These are phyloP conservation scores for Zarea fungicola DNA, from an alignment of 2,329 filamentous ascomycete species.

Conservation along the genomic window DNA sequence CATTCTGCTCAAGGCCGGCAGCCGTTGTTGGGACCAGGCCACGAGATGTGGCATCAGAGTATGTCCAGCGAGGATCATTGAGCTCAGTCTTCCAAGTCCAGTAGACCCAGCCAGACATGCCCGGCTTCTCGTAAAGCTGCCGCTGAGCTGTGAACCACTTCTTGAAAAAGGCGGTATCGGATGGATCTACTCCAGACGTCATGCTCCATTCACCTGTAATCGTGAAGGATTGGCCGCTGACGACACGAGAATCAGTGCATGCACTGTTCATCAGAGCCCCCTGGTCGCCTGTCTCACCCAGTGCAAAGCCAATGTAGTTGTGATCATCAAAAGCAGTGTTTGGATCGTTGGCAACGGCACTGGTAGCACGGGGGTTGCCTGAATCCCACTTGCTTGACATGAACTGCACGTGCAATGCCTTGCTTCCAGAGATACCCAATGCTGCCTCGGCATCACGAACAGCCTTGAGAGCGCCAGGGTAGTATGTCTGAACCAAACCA, in stretches of 20 bases:
- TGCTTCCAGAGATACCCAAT: conserved; percentile 16
- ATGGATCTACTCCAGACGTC: conserved; percentile 40
- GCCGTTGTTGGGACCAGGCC: conserved; percentile 20
- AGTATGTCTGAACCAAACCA: conserved; percentile 18
- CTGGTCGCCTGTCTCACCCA: conserved; percentile 15
- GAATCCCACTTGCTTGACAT: conserved; percentile 49
- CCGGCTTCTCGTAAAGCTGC: conserved; percentile 44
- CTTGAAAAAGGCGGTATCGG: conserved; percentile 43
- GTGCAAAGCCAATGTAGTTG: conserved; percentile 35
- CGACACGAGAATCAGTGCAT: conserved; percentile 41
- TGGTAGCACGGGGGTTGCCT: conserved; percentile 26
- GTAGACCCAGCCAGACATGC: conserved; percentile 49
- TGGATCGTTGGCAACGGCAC: conserved; percentile 31
- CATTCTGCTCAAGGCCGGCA: conserved; percentile 20
- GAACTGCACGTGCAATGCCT: conserved; percentile 40
- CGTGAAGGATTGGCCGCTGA: conserved; percentile 28
- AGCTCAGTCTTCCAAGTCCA: conserved; percentile 52
- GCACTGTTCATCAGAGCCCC: conserved; percentile 23
- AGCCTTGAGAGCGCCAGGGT: conserved; percentile 20
- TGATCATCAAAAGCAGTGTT: conserved; percentile 51
- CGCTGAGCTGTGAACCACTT: conserved; percentile 54
- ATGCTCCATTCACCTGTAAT: conserved; percentile 56
- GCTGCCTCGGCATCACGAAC: conserved; percentile 20
- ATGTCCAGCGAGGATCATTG: conserved; percentile 27
- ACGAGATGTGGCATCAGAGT: conserved; percentile 20